Conservation (phyloP, 2,329 filamentous ascomycete species). For the Penicillium sp. region DNA sequence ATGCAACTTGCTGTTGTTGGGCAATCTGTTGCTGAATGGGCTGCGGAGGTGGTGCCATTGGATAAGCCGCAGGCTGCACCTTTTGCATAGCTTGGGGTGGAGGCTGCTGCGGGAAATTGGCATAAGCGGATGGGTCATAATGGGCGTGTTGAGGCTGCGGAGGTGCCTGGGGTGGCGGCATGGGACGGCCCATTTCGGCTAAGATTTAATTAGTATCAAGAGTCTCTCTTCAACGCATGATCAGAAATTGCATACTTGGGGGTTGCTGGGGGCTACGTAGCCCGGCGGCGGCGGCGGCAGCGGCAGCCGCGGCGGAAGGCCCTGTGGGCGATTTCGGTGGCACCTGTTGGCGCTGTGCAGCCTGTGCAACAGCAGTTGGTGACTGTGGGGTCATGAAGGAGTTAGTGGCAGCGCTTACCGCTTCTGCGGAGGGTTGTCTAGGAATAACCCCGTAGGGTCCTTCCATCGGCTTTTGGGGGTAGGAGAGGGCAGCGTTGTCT, state of each 20-base stretch:
- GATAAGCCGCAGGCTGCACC: constrained; percentile 24
- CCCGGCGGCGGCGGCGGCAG: constrained; percentile 49
- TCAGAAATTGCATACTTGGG: constrained; percentile 31
- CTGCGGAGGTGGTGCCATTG: constrained; percentile 28
- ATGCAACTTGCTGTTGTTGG: constrained; percentile 23
- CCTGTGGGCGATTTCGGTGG: constrained; percentile 49
- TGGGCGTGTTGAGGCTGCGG: constrained; percentile 48
- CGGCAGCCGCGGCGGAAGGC: constrained; percentile 47
- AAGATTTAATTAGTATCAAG: constrained; percentile 29
- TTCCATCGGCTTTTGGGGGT: constrained; percentile 38
- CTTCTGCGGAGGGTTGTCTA: constrained; percentile 40
- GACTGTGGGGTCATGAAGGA: constrained; percentile 48
- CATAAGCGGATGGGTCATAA: constrained; percentile 46
- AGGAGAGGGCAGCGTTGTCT: constrained; percentile 39
- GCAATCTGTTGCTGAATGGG: constrained; percentile 22
- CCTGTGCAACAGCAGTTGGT: constrained; percentile 30
- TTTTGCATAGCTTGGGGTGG: constrained; percentile 31
- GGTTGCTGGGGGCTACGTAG: constrained; percentile 46
- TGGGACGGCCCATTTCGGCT: constrained; percentile 41
- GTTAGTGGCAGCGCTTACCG: constrained; percentile 43
- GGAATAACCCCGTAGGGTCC: constrained; percentile 36
- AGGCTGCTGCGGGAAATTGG: constrained; percentile 34
- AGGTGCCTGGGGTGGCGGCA: constrained; percentile 28
- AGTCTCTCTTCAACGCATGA: background rate
- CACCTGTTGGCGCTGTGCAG: constrained; percentile 44